Base-by-base conservation (phyloP, 140 eudicot species). In the Erigeron philadelphicus region DNA sequence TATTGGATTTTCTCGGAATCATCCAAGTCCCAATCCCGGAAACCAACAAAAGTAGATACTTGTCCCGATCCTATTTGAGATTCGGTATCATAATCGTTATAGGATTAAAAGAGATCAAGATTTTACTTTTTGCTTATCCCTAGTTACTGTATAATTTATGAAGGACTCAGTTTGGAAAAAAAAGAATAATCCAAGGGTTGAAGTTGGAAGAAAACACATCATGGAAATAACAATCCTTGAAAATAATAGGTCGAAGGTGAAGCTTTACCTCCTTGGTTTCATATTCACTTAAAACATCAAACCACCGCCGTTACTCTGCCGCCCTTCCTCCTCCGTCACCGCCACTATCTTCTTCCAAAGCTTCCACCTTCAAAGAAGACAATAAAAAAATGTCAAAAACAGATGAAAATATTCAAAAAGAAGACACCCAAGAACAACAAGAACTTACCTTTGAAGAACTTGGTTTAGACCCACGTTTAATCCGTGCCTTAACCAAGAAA, bases 391-490 rank as follows among this genome's bases (percentile, higher is more conserved):
- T 79, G 83, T 55, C 83, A 13, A 79, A 68, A 12, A 47, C 35
- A 48, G 79, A 78, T 0, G 71, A 76, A 54, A 60, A 10, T n/a
- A 65, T 49, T 1, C 6, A 8, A 2, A 56, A 58, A 1, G 50
- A 75, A 41, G 59, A 62, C 43, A 45, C 53, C 15, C 67, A 61
- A 58, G 59, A 63, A 18, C 61, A 35, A 55, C 70, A 42, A 58
- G 88, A 82, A 12, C 81, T 66, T 47, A 85, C 70, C 60, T 93
- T 93, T 61, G 94, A 89, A 83, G 82, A 86, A 15, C 84, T 93
- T 1, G 95, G 96, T 7, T 74, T 93, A 15, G 98, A 93, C 82
- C 75, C 95, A 54, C 95, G 98, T 67, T 87, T 93, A 18, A 64
- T 89, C 61, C 98, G 90, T 17, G 96, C 98, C 67, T 73, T 93